phyloP scores from a whole-genome alignment of 495 filamentous ascomycete species.

The Neurospora cerealis region DNA sequence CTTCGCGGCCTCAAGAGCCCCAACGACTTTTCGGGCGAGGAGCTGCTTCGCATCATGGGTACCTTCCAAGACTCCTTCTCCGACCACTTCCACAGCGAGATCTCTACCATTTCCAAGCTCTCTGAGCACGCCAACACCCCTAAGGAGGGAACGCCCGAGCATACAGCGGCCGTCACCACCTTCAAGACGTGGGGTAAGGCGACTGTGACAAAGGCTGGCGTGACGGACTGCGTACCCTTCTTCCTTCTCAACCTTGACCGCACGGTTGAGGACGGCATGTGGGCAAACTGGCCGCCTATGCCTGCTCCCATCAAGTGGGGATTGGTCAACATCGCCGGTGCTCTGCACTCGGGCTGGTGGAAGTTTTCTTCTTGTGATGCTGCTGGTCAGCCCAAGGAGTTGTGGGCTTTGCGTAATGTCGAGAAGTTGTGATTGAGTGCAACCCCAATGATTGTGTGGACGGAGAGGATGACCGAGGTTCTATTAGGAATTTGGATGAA shows the following conservation, averaged over 20 bases:
- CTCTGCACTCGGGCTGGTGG: slow-evolving; percentile 38
- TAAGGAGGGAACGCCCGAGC: slow-evolving; percentile 26
- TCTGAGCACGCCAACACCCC: slow-evolving; percentile 37
- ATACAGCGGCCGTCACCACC: slow-evolving; percentile 16
- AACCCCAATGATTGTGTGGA: neutral
- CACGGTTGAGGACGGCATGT: slow-evolving; percentile 43
- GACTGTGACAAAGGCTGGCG: slow-evolving; percentile 40
- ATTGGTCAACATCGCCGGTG: slow-evolving; percentile 34
- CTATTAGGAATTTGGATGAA: neutral
- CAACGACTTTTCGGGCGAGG: slow-evolving; percentile 29
- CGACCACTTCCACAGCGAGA: slow-evolving; percentile 44
- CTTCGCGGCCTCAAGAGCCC: slow-evolving; percentile 25
- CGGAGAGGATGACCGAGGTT: neutral
- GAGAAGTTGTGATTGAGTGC: neutral
- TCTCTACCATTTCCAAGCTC: slow-evolving; percentile 39
- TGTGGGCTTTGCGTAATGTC: slow-evolving; percentile 5
- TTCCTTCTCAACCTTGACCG: slow-evolving; percentile 47
- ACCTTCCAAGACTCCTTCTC: slow-evolving; percentile 38
- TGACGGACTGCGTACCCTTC: slow-evolving; percentile 43
- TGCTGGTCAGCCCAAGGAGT: slow-evolving; percentile 29
- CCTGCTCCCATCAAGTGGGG: slow-evolving; percentile 38
- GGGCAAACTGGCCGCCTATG: slow-evolving; percentile 42
- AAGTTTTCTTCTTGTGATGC: slow-evolving; percentile 41
- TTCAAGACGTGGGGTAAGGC: slow-evolving; percentile 40
- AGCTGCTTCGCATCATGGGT: slow-evolving; percentile 38